phyloP scores from a whole-genome alignment of 23 red algal genomes.

The Gracilaria caudata region DNA sequence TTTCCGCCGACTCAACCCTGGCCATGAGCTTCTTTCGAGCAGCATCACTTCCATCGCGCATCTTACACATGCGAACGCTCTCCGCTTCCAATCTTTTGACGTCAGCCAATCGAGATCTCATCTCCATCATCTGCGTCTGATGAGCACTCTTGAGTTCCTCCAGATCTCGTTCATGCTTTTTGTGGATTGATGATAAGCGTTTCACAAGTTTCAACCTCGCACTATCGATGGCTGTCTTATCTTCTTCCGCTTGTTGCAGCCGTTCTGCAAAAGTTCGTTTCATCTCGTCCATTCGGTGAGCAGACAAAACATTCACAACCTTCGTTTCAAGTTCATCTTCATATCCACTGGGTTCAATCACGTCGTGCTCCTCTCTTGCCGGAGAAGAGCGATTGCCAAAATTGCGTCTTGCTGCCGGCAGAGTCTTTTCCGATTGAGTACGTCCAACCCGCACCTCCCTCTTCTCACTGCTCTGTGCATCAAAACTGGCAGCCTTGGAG shows the following conservation, averaged over 20 bases:
- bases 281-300: slow-evolving; percentile 52
- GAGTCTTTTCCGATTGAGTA: slow-evolving; percentile 10
- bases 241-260: slow-evolving; percentile 45
- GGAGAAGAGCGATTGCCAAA: background rate
- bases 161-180: slow-evolving; percentile 54
- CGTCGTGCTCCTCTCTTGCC: background rate
- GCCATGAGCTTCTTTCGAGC: slow-evolving; percentile 47
- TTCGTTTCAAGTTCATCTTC: slow-evolving; percentile 19
- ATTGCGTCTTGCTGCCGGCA: slow-evolving; percentile 12
- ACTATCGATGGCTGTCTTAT: slow-evolving; percentile 37
- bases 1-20: slow-evolving; percentile 47
- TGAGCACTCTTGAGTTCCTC: slow-evolving; percentile 45
- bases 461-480: slow-evolving; percentile 5
- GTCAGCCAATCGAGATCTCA: slow-evolving; percentile 38
- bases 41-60: slow-evolving; percentile 52
- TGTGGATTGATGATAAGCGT: slow-evolving; percentile 6
- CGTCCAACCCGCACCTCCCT: background rate
- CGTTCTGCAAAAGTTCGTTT: slow-evolving; percentile 50
- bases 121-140: slow-evolving; percentile 28
- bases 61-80: slow-evolving; percentile 41
- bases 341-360: background rate
- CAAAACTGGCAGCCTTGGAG: slow-evolving; percentile 13
- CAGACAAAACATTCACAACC: slow-evolving; percentile 30
- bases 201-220: slow-evolving; percentile 28
- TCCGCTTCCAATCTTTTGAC: slow-evolving; percentile 56